Evolutionary conservation across 2,329 filamentous ascomycete genomes (phyloP), one percentile per base, ranked within the genome.

Genomic region (Fusarium nisikadoi): DNA sequence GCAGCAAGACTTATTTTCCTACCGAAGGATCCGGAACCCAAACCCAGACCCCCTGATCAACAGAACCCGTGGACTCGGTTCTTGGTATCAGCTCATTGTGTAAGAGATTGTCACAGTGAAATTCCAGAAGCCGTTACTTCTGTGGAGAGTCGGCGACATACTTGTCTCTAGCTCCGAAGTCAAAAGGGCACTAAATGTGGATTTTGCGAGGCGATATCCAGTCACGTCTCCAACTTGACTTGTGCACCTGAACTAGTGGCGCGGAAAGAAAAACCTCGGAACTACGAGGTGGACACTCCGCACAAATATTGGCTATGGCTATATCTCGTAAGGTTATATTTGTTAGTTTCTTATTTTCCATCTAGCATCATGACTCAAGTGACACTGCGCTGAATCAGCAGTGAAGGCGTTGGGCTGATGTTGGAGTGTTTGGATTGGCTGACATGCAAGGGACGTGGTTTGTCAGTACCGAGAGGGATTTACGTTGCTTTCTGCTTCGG

Each of bases 1-100:
- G 56, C 29, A 45, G 36, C 49, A 42, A 49, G 57, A 70, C 71
- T 74, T 74, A 74, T 74, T 74, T 52, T 52, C 13, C 41, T 65
- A 50, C 63, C 50, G 54, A 64, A 8, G 43, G 50, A 43, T 65
- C 38, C 31, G 31, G 19, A 27, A 54, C 27, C 50, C 64, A 45
- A 49, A 19, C 16, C 20, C 27, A 23, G 23, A 29, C 14, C 27
- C 46, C 27, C 23, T 47, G 53, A 56, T 47, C 29, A 56, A 1
- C 39, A 27, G 6, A 29, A 46, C 29, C 38, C 39, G 53, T 42
- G 29, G 36, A 42, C 19, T 33, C 25, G n/a, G 39, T 17, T 16
- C 25, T 38, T 25, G 13, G 27, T 41, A 55, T 63, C 62, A 63
- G 58, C 38, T 38, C 62, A 54, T 55, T 64, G 41, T 27, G 61